phyloP scores from a whole-genome alignment of 345 rosid species.

The Microthlaspi erraticum region DNA sequence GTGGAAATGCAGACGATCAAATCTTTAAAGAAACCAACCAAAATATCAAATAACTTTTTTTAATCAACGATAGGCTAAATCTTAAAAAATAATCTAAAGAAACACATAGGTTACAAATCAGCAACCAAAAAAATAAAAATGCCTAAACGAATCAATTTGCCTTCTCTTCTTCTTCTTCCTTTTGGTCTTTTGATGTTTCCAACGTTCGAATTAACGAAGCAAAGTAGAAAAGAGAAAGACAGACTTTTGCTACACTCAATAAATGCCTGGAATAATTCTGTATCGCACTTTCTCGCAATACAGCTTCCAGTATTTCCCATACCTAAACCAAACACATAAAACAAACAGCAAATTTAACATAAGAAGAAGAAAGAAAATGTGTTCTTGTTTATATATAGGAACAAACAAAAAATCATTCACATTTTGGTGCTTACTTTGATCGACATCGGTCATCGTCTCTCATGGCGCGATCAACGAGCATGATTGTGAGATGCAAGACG shows the following conservation, averaged over 20 bases:
- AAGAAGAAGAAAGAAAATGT: constrained; percentile 5
- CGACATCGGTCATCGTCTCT: constrained; percentile 95
- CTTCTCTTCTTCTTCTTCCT: not conserved
- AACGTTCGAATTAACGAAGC: constrained; percentile 26
- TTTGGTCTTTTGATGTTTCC: constrained; percentile 18
- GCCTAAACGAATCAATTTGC: constrained; percentile 18
- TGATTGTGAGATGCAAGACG: constrained; percentile 83
- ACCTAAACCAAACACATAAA: constrained; percentile 51
- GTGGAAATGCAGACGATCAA: no score
- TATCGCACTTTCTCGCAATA: constrained; percentile 83
- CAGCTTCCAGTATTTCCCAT: constrained; percentile 77
- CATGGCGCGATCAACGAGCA: constrained; percentile 91
- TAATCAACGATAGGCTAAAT: not conserved
- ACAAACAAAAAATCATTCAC: not conserved
- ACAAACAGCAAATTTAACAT: not conserved
- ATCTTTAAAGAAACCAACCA: no score
- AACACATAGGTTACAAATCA: constrained; percentile 8
- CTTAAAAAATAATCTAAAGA: not conserved
- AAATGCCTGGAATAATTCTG: constrained; percentile 79
- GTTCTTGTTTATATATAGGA: not conserved
- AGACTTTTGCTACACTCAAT: constrained; percentile 47
- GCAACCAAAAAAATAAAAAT: constrained; percentile 3
- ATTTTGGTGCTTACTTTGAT: constrained; percentile 73
- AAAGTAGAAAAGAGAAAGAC: constrained; percentile 14
- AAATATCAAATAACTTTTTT: no score